Base-by-base conservation (phyloP, 495 filamentous ascomycete genomes). In the Xylaria grammica region DNA sequence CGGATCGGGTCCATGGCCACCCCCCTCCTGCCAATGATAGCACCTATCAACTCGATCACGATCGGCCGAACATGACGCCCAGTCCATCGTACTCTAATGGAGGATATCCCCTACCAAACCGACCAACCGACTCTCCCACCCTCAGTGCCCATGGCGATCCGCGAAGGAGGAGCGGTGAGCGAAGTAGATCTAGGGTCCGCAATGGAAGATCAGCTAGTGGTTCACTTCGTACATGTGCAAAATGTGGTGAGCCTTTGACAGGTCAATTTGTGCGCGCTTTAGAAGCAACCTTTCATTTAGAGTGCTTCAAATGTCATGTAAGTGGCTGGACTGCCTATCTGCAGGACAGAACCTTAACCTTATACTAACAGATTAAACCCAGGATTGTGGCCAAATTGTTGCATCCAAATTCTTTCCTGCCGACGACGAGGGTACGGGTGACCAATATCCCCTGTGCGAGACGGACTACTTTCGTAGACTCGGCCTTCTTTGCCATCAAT, bases 321-420 rank as follows among this genome's bases (percentile, higher is more conserved):
- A 81, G 91, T 84, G 40, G 30, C 49, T 26, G 45, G 38, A 45
- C 38, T 20, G 51, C 2, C 46, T 27, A 42, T 61, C 49, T 66
- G 54, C 9, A 54, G 62, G 46, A 13, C 34, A 54, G 32, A n/a
- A 63, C 20, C 38, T 36, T 27, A n/a, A 63, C 20, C 38, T 36
- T 27, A 22, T 11, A 64, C 34, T 64, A 58, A 60, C 38, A 32
- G 17, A n/a, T 52, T 66, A 52, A 56, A 46, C 65, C 22, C 69
- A 99, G 95, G 96, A 99, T 74, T 99, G 96, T 67, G 92, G 90
- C 49, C 88, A 96, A 76, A 94, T 97, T 60, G 96, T 99, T 29
- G 95, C 96, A 19, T 97, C 94, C 27, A 98, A 98, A 72, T 99
- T 98, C 82, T 99, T 99, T 76, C 95, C 96, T 3, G 89, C 96